phyloP scores from a whole-genome alignment of 306 rosid genomes.

The Sophora flavescens region DNA sequence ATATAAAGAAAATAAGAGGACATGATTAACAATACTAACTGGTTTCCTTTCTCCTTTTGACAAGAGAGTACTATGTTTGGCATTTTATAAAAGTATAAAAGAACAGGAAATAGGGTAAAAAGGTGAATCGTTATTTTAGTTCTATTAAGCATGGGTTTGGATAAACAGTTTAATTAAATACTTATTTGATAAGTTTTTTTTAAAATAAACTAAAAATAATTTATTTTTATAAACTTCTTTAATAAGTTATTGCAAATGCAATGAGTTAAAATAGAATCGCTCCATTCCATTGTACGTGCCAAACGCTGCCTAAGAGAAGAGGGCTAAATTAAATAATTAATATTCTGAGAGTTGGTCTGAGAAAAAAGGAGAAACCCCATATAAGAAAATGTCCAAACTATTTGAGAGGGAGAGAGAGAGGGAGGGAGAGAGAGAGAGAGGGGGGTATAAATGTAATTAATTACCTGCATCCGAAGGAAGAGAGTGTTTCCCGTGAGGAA shows the following conservation, averaged over 20 bases:
- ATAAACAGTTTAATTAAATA: too few species aligned
- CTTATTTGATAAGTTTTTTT: too few species aligned
- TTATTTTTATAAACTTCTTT: too few species aligned
- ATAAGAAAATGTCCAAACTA: slow-evolving; percentile 38
- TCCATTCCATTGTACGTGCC: too few species aligned
- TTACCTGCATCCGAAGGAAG: slow-evolving; percentile 74
- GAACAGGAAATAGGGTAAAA: too few species aligned
- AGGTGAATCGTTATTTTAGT: too few species aligned
- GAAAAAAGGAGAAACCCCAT: slow-evolving; percentile 3
- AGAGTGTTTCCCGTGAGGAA: slow-evolving; percentile 75
- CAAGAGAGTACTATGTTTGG: not conserved
- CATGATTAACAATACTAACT: not conserved
- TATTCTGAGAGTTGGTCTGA: not conserved
- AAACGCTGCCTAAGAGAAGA: not conserved
- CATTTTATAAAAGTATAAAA: too few species aligned
- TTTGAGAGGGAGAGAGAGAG: not conserved
- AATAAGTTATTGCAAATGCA: too few species aligned
- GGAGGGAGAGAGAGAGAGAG: not conserved
- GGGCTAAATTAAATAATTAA: not conserved
- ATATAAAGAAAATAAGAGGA: not conserved
- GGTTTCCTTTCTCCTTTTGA: slow-evolving; percentile 22
- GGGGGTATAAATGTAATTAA: slow-evolving; percentile 25
- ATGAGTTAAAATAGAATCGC: too few species aligned
- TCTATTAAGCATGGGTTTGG: too few species aligned
- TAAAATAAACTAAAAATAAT: too few species aligned